Base-by-base conservation (phyloP, 305 asterid genomes). In the Fraxinus baroniana region DNA sequence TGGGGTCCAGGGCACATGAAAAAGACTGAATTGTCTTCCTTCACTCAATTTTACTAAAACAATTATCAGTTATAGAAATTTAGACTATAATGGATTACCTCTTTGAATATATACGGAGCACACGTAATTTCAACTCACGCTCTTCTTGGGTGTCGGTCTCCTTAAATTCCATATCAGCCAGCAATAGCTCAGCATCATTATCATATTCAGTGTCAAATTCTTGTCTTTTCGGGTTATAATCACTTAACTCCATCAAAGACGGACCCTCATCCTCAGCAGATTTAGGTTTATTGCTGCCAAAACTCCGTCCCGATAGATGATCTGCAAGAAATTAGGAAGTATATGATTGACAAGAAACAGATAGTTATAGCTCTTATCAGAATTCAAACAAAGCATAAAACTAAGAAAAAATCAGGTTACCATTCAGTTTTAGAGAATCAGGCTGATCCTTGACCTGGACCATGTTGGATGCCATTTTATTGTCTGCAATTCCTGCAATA, bases 101-200 rank as follows among this genome's bases (percentile, higher is more conserved):
- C 87, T 90, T 91, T 52, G 89, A 87, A 85, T 94, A 92, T 89
- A 90, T 91, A 72, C 87, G 94, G 80, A 94, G 91, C 68, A 94
- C 91, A 77, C 90, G 88, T 81, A 92, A 57, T 88, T 94, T 94
- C 89, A 94, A 84, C 85, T 88, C 88, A 12, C 83, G 91, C 89
- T 94, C 98, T 78, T 87, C 94, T 71, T 91, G 93, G 24, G 94
- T 87, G 83, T 94, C 98, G 41, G 86, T 87, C 57, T 92, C 96
- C 85, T 94, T 94, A 87, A 94, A 93, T 86, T 92, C 97, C 95
- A 93, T 89, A 80, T 91, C 94, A 35, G 95, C 93, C 85, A 92
- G 88, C 84, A 90, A 76, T 76, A 89, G 94, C 88, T 93, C 95
- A 24, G 95, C 94, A 79, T 91, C 97, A 82, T 91, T 91, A 84